phyloP scores from a whole-genome alignment of 1,284 basidiomycete species.

The Polyporus tsugae region DNA sequence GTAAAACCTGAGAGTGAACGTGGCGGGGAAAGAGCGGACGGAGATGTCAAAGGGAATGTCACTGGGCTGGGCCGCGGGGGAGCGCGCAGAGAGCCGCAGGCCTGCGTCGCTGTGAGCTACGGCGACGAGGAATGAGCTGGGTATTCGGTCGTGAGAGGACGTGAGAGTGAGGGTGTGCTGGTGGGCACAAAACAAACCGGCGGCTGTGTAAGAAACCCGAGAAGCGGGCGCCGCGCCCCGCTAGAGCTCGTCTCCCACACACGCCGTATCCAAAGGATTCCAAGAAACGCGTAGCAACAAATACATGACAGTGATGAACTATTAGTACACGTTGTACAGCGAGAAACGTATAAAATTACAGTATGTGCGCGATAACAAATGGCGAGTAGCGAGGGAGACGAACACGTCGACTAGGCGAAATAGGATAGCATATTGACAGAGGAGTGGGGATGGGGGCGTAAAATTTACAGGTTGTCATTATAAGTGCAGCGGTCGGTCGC shows the following conservation, averaged over 20 bases:
- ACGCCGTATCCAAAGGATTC: not conserved
- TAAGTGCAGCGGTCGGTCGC: not conserved
- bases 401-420: not conserved
- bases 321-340: conserved; percentile 6
- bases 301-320: conserved; percentile 11
- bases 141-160: conserved; percentile 30
- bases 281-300: not conserved
- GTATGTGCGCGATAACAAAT: conserved; percentile 11
- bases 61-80: conserved; percentile 20
- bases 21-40: conserved; percentile 35
- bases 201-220: not conserved
- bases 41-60: conserved; percentile 28
- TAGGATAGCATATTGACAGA: conserved; percentile 5
- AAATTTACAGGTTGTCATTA: not conserved
- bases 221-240: not conserved
- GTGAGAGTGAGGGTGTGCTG: not conserved
- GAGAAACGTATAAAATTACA: conserved; percentile 8
- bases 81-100: conserved; percentile 22
- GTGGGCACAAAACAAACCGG: conserved; percentile 23
- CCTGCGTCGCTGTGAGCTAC: conserved; percentile 33
- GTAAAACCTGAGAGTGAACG: conserved; percentile 34
- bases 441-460: not conserved
- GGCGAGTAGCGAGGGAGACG: not conserved
- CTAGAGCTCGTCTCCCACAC: conserved; percentile 1
- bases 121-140: conserved; percentile 27